Evolutionary conservation across 192 early-diverging fungal genomes (phyloP).

Genomic region (Mortierella alpina): DNA sequence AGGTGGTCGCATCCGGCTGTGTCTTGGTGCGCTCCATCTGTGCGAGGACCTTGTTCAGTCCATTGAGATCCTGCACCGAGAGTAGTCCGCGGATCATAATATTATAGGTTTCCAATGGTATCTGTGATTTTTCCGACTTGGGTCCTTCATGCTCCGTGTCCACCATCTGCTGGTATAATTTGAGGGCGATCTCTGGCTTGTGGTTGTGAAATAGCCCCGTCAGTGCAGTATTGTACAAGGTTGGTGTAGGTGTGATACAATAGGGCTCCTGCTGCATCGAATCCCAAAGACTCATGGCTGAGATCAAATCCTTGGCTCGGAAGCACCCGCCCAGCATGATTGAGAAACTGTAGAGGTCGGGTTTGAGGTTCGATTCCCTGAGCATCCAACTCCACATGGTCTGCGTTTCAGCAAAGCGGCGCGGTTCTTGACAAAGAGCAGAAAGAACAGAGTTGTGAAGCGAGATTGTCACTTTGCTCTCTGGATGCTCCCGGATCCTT

Average conservation of each 20-base stretch:
- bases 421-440: constrained; percentile 19
- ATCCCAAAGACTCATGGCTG: constrained; percentile 26
- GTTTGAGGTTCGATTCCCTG: constrained; percentile 5
- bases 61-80: constrained; percentile 20
- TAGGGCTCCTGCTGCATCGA: constrained; percentile 24
- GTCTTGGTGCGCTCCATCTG: constrained; percentile 14
- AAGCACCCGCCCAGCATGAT: constrained; percentile 39
- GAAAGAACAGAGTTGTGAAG: constrained; percentile 32
- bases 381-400: constrained; percentile 23
- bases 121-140: too few species aligned
- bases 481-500: background rate
- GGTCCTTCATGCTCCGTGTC: background rate
- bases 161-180: constrained; percentile 8
- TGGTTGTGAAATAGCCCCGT: constrained; percentile 34
- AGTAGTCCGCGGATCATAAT: constrained; percentile 45
- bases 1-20: constrained; percentile 10
- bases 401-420: constrained; percentile 1
- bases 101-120: constrained; percentile 21
- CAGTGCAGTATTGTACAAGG: constrained; percentile 23
- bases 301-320: constrained; percentile 9
- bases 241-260: constrained; percentile 10
- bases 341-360: constrained; percentile 30
- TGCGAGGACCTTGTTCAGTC: constrained; percentile 4
- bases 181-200: constrained; percentile 18
- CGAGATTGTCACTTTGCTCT: background rate